A percentile compares a stretch with the other conserved stretches of the same genome.
Conservation (phyloP, 768 basidiomycete species). For the Leucosporidium scottii region DNA sequence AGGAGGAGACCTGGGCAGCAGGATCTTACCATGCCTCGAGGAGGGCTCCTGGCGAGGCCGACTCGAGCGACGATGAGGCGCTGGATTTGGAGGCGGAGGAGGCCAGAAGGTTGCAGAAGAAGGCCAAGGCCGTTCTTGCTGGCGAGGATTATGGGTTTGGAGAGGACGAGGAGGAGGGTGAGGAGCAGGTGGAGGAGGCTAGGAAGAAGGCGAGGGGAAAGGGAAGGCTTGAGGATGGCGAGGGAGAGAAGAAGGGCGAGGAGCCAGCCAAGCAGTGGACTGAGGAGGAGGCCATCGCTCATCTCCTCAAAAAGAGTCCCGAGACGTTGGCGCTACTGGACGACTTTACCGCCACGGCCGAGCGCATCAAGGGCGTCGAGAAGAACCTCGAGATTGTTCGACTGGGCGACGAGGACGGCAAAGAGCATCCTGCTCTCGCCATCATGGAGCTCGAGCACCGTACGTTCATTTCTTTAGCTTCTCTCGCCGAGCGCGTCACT, state of each 20-base stretch:
- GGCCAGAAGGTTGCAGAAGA: conserved; percentile 33
- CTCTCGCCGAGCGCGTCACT: conserved; percentile 1
- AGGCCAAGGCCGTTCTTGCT: conserved; percentile 11
- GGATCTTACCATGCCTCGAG: conserved; percentile 29
- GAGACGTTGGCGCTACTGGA: conserved; percentile 37
- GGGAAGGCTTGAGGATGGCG: background rate
- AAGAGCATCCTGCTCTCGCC: conserved; percentile 57
- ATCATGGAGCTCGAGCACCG: conserved; percentile 83
- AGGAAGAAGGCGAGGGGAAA: background rate
- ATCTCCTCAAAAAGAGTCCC: conserved; percentile 31
- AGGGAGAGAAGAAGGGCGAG: conserved; percentile 1
- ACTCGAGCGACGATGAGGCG: conserved; percentile 33
- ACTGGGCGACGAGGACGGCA: conserved; percentile 46
- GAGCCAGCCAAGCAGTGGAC: conserved; percentile 1
- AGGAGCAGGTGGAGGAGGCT: background rate
- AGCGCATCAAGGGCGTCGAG: conserved; percentile 26
- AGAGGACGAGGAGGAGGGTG: conserved; percentile 7
- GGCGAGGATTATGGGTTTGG: conserved; percentile 29
- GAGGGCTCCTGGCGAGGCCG: conserved; percentile 28
- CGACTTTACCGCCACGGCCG: conserved; percentile 31
- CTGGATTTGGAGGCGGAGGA: conserved; percentile 34
- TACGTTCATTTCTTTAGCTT: conserved; percentile 45
- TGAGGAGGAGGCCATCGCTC: conserved; percentile 34
- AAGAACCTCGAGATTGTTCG: conserved; percentile 18
- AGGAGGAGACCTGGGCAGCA: conserved; percentile 28